Conservation (phyloP, 2,329 filamentous ascomycete species). For the Lachnellula hyalina region DNA sequence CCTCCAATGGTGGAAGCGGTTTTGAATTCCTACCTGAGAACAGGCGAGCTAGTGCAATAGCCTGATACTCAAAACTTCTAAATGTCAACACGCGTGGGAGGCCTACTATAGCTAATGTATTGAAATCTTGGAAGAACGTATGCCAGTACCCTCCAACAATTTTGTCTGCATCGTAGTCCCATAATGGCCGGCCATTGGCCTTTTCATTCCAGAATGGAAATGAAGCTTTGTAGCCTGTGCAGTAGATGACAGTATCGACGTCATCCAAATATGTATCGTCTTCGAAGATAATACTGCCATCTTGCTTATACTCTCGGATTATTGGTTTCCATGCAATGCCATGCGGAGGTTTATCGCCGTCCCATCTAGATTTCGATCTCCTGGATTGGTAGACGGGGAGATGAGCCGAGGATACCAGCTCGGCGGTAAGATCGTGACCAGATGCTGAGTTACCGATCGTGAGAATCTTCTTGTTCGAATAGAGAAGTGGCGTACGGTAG, state of each 20-base stretch:
- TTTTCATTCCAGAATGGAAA: conserved; percentile 61
- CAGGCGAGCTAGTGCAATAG: conserved; percentile 45
- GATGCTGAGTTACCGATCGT: conserved; percentile 82
- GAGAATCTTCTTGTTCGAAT: conserved; percentile 64
- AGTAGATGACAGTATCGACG: conserved; percentile 75
- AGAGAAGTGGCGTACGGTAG: conserved; percentile 63
- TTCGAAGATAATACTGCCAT: conserved; percentile 49
- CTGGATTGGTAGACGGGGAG: conserved; percentile 48
- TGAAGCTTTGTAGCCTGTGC: conserved; percentile 81
- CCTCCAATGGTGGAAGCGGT: conserved; percentile 34
- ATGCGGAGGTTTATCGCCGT: conserved; percentile 40
- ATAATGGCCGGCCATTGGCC: conserved; percentile 42
- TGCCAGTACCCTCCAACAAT: conserved; percentile 45
- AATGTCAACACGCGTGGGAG: conserved; percentile 48
- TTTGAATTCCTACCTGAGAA: conserved; percentile 39
- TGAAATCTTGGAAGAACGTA: conserved; percentile 45
- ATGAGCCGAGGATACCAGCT: conserved; percentile 40
- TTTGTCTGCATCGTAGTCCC: conserved; percentile 42
- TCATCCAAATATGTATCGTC: conserved; percentile 57
- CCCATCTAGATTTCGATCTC: conserved; percentile 44
- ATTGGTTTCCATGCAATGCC: conserved; percentile 51
- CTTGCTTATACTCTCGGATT: conserved; percentile 39
- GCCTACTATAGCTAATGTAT: conserved; percentile 46
- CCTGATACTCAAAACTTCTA: conserved; percentile 52
- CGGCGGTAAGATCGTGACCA: conserved; percentile 72